Evolutionary conservation across 768 basidiomycete species (phyloP).

Genomic region (Suillus variegatus): DNA sequence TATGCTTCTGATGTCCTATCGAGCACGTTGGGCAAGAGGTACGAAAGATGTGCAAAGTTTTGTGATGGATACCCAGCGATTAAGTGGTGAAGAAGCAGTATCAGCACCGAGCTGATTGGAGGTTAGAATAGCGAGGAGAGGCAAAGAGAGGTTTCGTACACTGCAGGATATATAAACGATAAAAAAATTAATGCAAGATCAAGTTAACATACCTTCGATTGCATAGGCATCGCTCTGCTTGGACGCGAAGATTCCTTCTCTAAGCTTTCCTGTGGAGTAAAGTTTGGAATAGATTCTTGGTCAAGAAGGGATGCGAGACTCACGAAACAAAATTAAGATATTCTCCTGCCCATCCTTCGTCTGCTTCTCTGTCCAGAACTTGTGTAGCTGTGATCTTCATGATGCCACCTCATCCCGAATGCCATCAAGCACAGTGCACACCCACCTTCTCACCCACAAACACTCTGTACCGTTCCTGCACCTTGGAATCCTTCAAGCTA

Average conservation of each 20-base stretch:
- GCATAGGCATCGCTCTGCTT: constrained; percentile 61
- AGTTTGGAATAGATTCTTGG: constrained; percentile 3
- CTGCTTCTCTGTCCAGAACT: constrained; percentile 28
- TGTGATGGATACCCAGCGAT: constrained; percentile 66
- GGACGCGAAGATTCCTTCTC: constrained; percentile 71
- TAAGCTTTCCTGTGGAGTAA: constrained; percentile 59
- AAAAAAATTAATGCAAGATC: not conserved
- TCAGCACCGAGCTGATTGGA: constrained; percentile 34
- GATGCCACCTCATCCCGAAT: constrained; percentile 40
- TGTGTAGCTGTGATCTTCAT: constrained; percentile 19
- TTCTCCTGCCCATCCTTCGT: constrained; percentile 62
- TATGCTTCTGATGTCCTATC: constrained; percentile 35
- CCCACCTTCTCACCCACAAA: constrained; percentile 69
- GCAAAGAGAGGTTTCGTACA: constrained; percentile 73
- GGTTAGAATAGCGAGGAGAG: constrained; percentile 56
- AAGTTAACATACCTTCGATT: constrained; percentile 55
- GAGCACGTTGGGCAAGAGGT: constrained; percentile 35
- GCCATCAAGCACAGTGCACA: constrained; percentile 44
- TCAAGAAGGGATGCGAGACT: constrained; percentile 25
- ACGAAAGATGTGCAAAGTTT: constrained; percentile 27
- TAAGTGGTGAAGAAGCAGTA: constrained; percentile 61
- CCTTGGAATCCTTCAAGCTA: constrained; percentile 59
- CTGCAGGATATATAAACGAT: constrained; percentile 35
- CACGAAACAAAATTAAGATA: constrained; percentile 72
- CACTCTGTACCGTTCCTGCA: constrained; percentile 67